Base-by-base conservation (phyloP, 345 rosid genomes). In the Acer campestre region DNA sequence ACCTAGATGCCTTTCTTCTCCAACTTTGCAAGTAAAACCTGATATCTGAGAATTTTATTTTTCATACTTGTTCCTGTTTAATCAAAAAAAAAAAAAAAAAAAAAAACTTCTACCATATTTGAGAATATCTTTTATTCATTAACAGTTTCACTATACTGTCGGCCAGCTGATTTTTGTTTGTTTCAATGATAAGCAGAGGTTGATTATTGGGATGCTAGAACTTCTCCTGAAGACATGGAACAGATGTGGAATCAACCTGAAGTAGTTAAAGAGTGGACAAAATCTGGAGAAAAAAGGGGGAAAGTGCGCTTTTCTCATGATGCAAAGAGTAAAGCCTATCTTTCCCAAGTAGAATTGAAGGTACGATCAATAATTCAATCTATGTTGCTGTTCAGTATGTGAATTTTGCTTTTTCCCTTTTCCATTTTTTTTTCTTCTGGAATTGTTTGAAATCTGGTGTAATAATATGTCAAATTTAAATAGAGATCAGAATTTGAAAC, bases 141-240 rank as follows among this genome's bases (percentile, higher is more conserved):
- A 10, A 64, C 29, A 42, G 12, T 31, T 55, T 12, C 31, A 16
- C 42, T 48, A 16, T 67, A 23, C 31, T 53, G 23, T 46, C 62
- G 62, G 20, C 62, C 70, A 42, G 38, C 46, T 56, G 66, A 35
- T 76, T 51, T 84, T 16, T 56, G 23, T 64, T 73, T 73, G 25
- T 82, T 77, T 62, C 16, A 31, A 61, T 48, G 82, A 35, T 76
- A 49, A 76, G 73, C 90, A 89, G 96, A 78, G 67, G 68, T 82
- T 61, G 80, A 71, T 5, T 80, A 81, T 78, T 95, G 98, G 99
- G 97, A 90, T 76, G 77, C 85, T 42, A 87, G 85, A 87, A 83
- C 85, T 75, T 89, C 97, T 68, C 85, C 92, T 35, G 97, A 93
- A 85, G 99, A 95, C 77, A 90, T 95, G 97, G 89, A 81, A 81